phyloP scores from a whole-genome alignment of 108 stramenopile genomes.

The Cyclotella cryptica region DNA sequence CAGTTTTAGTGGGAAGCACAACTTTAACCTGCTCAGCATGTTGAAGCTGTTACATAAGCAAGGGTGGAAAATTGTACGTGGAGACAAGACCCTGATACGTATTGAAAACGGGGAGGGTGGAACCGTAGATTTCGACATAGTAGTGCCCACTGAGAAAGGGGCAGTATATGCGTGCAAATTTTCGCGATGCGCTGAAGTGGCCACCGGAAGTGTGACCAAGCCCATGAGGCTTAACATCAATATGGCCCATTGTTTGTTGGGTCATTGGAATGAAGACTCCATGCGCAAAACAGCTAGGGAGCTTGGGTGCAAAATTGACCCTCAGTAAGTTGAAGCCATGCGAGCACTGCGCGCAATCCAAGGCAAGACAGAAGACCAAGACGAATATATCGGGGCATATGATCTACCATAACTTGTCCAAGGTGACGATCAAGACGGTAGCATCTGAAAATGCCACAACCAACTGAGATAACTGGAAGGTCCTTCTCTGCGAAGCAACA shows the following conservation, averaged over 20 bases:
- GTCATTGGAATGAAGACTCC: background rate
- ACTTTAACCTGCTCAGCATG: too few species aligned
- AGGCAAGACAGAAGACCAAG: conserved; percentile 8
- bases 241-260: background rate
- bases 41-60: too few species aligned
- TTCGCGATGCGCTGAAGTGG: background rate
- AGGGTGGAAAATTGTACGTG: too few species aligned
- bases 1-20: too few species aligned
- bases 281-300: background rate
- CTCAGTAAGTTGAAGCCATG: background rate
- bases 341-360: background rate
- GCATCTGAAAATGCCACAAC: too few species aligned
- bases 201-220: background rate
- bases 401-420: background rate
- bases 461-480: too few species aligned
- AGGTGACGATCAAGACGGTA: too few species aligned
- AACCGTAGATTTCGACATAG: background rate
- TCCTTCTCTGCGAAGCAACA: too few species aligned
- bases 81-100: too few species aligned
- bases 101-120: background rate
- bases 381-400: background rate
- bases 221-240: background rate
- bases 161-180: background rate
- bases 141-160: background rate
- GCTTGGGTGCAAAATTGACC: background rate